Conservation (phyloP, 116 monocot species). For the Phalaenopsis hybrid region DNA sequence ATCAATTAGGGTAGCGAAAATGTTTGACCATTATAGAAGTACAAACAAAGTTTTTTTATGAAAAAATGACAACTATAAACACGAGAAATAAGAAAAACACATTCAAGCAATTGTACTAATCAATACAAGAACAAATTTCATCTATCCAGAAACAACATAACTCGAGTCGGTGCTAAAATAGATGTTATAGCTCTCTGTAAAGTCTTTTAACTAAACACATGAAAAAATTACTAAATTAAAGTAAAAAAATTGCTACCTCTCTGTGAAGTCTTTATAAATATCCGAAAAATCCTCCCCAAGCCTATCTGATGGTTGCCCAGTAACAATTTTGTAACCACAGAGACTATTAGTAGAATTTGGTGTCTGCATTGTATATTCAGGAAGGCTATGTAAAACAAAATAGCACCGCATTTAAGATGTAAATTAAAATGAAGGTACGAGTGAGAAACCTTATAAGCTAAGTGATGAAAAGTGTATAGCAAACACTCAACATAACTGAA, state of each 20-base stretch:
- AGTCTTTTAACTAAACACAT: not conserved
- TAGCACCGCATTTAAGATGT: not conserved
- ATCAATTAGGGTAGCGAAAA: not conserved
- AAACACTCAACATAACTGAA: slow-evolving; percentile 81
- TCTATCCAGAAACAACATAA: not conserved
- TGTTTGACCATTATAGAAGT: not conserved
- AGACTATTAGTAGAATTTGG: slow-evolving; percentile 97
- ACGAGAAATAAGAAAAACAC: not conserved
- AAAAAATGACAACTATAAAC: not conserved
- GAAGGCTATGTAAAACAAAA: not conserved
- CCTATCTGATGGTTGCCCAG: slow-evolving; percentile 96
- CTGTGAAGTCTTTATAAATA: slow-evolving; percentile 83
- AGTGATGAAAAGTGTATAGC: slow-evolving; percentile 86
- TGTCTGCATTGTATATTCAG: slow-evolving; percentile 45
- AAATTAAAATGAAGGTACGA: not conserved
- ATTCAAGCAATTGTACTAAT: not conserved
- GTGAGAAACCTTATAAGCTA: slow-evolving; percentile 69
- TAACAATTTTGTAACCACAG: slow-evolving; percentile 98
- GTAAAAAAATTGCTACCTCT: slow-evolving; percentile 42
- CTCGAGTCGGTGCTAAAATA: not conserved
- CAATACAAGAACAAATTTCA: not conserved
- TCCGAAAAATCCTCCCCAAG: slow-evolving; percentile 98
- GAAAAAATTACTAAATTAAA: not conserved
- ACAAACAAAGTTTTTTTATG: not conserved
- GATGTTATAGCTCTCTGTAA: not conserved